Evolutionary conservation across 352 stramenopile species (phyloP), one percentile per base, ranked within the genome.

Genomic region (Phytophthora rubi): DNA sequence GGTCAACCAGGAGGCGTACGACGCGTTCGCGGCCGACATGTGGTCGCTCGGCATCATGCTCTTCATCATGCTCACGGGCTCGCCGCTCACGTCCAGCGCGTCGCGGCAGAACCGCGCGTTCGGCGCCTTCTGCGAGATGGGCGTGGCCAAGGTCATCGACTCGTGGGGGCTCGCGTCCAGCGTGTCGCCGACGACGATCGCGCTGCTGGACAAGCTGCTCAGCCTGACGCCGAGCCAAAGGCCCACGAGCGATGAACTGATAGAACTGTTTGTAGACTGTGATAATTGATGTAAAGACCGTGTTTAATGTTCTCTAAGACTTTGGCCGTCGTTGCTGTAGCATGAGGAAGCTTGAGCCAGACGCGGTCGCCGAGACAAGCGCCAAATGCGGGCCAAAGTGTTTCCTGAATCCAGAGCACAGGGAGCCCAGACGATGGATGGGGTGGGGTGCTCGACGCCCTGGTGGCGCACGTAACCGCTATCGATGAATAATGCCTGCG

Each of bases 121-220:
- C 54, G 59, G 49, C 15, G 68, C 73, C 15, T 66, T 86, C 54
- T 57, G 61, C 6, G 54, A 68, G 13, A 76, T 84, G 35, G 83
- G 81, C 7, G 71, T 91, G 48, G 56, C 51, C 6, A 79, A 83
- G 65, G 77, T 91, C 28, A 35, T 91, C 13, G 71, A 80, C 1
- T 71, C 76, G 15, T 91, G 83, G 83, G 62, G 70, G 6, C 73
- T 91, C 52, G 18, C 48, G 5, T 33, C 58, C 7, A 30, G 59
- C n/a, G 44, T 89, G 7, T 80, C 70, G 5, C 52, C 15, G 2
- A 37, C 30, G 3, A 57, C 32, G 26, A 21, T 62, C 7, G 51
- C 9, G 12, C 42, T 71, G 28, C 44, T 71, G 49, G 56, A 55
- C 42, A 58, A 48, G 57, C 33, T 72, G 49, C 55, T 65, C 8